Conservation (phyloP, 495 filamentous ascomycete species). For the Penicillium bovifimosum region DNA sequence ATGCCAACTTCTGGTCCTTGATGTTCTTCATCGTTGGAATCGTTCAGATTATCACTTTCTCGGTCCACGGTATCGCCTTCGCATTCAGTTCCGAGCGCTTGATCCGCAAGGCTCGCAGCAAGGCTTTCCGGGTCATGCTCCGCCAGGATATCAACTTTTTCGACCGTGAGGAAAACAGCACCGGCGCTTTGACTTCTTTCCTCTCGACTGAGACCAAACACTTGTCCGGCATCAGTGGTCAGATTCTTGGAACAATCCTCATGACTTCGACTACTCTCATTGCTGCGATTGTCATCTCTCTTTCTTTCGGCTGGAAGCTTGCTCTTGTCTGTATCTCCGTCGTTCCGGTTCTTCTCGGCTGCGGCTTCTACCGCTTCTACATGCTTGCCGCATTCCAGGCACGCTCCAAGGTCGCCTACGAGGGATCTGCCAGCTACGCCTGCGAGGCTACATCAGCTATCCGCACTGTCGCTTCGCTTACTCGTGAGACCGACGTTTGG, state of each 20-base stretch:
- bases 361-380: conserved; percentile 83
- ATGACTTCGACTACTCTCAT: conserved; percentile 69
- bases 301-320: conserved; percentile 83
- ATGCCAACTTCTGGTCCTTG: conserved; percentile 80
- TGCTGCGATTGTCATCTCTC: conserved; percentile 58
- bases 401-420: conserved; percentile 65
- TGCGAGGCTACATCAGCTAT: conserved; percentile 90
- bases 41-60: conserved; percentile 64
- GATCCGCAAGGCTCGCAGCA: conserved; percentile 72
- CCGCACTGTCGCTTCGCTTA: conserved; percentile 86
- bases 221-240: conserved; percentile 73
- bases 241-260: conserved; percentile 75
- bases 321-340: conserved; percentile 75
- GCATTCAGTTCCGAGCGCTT: conserved; percentile 80
- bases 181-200: conserved; percentile 79
- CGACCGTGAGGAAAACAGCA: conserved; percentile 75
- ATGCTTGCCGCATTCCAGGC: conserved; percentile 72
- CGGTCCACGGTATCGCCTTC: conserved; percentile 65
- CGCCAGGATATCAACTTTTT: conserved; percentile 91
- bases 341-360: conserved; percentile 70
- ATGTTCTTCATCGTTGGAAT: conserved; percentile 97
- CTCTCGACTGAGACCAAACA: conserved; percentile 82
- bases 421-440: conserved; percentile 72
- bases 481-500: conserved; percentile 76
- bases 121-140: conserved; percentile 80